Conservation (phyloP, 2,329 filamentous ascomycete species). For the Curvularia sp. region DNA sequence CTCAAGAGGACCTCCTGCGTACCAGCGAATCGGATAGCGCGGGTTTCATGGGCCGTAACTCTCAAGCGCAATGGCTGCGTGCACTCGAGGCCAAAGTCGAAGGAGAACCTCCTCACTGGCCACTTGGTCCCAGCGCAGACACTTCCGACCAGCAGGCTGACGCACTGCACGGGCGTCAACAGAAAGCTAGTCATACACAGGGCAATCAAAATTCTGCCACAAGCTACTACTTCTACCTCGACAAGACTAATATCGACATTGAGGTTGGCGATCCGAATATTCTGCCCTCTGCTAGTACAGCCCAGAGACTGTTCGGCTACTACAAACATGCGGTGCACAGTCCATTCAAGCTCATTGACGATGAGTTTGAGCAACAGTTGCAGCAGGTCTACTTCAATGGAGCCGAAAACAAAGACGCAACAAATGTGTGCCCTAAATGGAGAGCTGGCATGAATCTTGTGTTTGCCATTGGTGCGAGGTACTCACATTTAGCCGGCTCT, state of each 20-base stretch:
- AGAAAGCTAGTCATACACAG: background rate
- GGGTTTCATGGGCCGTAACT: constrained; percentile 36
- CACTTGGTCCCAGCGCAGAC: constrained; percentile 19
- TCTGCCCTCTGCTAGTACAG: constrained; percentile 36
- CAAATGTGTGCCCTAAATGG: constrained; percentile 31
- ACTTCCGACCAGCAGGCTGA: constrained; percentile 17
- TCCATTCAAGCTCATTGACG: constrained; percentile 35
- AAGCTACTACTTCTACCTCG: constrained; percentile 38
- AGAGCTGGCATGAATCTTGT: constrained; percentile 48
- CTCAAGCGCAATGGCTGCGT: constrained; percentile 37
- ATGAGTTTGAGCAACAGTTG: constrained; percentile 18
- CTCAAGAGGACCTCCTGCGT: constrained; percentile 31
- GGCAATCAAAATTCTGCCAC: background rate
- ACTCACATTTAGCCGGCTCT: constrained; percentile 37
- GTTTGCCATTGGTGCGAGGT: constrained; percentile 50
- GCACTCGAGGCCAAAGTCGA: constrained; percentile 20
- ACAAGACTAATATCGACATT: constrained; percentile 25
- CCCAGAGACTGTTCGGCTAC: constrained; percentile 35
- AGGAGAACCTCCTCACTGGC: constrained; percentile 30
- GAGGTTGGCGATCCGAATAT: constrained; percentile 27
- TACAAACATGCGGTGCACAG: constrained; percentile 38
- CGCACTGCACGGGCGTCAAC: constrained; percentile 7
- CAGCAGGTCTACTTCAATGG: constrained; percentile 5
- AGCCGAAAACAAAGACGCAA: constrained; percentile 5
- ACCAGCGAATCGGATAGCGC: constrained; percentile 24